phyloP scores from a whole-genome alignment of 345 rosid genomes.

The Eutrema japonicum region DNA sequence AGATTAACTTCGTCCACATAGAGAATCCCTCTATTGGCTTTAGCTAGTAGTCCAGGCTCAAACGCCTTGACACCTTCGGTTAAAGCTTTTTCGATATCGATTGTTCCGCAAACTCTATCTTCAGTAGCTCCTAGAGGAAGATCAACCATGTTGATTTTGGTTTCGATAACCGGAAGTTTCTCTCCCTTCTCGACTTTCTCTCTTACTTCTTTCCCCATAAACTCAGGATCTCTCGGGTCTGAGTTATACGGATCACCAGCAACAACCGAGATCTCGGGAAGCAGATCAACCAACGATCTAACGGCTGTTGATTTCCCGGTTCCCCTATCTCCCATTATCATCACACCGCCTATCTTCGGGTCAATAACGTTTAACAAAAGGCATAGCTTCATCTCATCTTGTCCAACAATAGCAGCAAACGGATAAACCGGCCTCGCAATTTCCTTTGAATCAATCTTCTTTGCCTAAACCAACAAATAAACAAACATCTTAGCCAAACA shows the following conservation, averaged over 20 bases:
- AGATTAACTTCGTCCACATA: conserved; percentile 98
- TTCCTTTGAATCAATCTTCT: conserved; percentile 59
- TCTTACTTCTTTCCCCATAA: conserved; percentile 87
- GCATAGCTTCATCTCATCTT: conserved; percentile 96
- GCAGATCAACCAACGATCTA: conserved; percentile 82
- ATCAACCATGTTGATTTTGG: conserved; percentile 95
- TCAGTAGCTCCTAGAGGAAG: conserved; percentile 97
- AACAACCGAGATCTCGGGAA: conserved; percentile 82
- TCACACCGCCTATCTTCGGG: conserved; percentile 95
- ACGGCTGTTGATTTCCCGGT: conserved; percentile 91
- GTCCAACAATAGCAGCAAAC: conserved; percentile 93
- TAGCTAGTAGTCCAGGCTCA: conserved; percentile 97
- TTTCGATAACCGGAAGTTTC: conserved; percentile 48
- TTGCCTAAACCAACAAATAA: conserved; percentile 48
- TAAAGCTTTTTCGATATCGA: conserved; percentile 93
- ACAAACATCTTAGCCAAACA: not conserved
- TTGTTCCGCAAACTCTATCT: conserved; percentile 93
- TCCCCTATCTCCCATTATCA: conserved; percentile 98
- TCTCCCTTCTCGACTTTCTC: conserved; percentile 66
- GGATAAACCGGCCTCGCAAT: conserved; percentile 90
- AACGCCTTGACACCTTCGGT: conserved; percentile 97
- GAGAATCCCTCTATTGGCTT: conserved; percentile 95
- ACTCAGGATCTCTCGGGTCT: conserved; percentile 86
- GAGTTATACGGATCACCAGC: conserved; percentile 89
- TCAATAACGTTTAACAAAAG: conserved; percentile 89